Percentiles rank a stretch among this genome's conserved stretches.
Evolutionary conservation across 495 filamentous ascomycete species (phyloP).

Genomic region (Neurospora intermedia): DNA sequence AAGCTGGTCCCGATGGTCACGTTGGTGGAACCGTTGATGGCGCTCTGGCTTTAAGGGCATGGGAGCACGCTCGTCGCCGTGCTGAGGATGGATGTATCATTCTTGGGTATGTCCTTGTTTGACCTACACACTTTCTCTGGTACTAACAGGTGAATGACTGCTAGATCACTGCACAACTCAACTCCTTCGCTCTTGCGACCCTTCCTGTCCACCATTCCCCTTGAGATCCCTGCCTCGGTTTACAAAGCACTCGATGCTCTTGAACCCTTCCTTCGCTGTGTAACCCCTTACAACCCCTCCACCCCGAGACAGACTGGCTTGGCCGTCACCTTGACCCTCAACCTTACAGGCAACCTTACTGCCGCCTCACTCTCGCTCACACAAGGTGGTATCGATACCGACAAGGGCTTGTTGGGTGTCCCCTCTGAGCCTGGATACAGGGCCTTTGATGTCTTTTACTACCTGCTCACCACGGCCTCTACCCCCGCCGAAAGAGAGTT

Average conservation of each 20-base stretch:
- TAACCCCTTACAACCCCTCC: constrained; percentile 82
- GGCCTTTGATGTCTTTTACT: constrained; percentile 98
- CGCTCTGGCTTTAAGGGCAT: constrained; percentile 70
- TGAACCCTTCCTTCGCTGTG: constrained; percentile 74
- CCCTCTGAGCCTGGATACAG: constrained; percentile 71
- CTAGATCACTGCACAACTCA: constrained; percentile 76
- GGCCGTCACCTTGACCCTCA: constrained; percentile 69
- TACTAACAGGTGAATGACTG: constrained; percentile 1
- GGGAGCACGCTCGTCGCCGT: constrained; percentile 92
- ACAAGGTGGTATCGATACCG: constrained; percentile 77
- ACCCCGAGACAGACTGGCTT: constrained; percentile 72
- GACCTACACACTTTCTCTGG: background rate
- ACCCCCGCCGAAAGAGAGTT: constrained; percentile 88
- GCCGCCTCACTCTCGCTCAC: constrained; percentile 69
- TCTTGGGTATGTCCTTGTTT: constrained; percentile 50
- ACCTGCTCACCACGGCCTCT: constrained; percentile 79
- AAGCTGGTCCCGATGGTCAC: constrained; percentile 51
- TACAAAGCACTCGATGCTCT: constrained; percentile 68
- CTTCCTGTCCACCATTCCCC: constrained; percentile 69
- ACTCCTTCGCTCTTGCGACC: constrained; percentile 75
- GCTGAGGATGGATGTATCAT: constrained; percentile 94
- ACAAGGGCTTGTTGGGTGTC: constrained; percentile 69
- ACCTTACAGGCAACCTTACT: constrained; percentile 66
- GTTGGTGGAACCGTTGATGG: constrained; percentile 69
- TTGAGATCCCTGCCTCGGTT: constrained; percentile 60